phyloP scores from a whole-genome alignment of 1,139 yeast species.

The Scheffersomyces parashehatae region DNA sequence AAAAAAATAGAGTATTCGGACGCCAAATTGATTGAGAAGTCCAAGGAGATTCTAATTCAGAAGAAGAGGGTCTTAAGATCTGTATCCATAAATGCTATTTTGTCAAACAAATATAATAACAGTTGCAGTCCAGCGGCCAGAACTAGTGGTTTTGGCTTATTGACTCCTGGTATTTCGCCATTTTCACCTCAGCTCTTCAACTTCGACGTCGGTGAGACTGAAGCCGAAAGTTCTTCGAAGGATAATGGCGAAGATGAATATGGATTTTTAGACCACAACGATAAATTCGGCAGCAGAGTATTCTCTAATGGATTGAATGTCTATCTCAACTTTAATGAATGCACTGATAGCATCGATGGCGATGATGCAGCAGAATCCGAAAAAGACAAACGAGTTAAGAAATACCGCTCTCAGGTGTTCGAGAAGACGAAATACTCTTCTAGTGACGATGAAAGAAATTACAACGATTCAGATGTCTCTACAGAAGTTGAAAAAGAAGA shows the following conservation, averaged over 20 bases:
- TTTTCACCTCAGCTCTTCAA: constrained; percentile 16
- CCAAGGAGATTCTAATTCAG: constrained; percentile 42
- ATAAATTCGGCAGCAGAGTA: constrained; percentile 28
- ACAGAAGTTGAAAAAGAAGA: constrained; percentile 10
- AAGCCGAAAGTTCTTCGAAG: constrained; percentile 3
- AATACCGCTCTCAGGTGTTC: constrained; percentile 41
- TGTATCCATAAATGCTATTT: constrained; percentile 45
- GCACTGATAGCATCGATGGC: constrained; percentile 14
- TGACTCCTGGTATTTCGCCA: constrained; percentile 14
- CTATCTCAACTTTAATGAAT: constrained; percentile 22
- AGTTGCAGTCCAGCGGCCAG: background rate
- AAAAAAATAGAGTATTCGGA: constrained; percentile 51
- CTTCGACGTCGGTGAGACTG: constrained; percentile 9
- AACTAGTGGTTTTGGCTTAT: constrained; percentile 4
- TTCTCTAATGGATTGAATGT: constrained; percentile 32
- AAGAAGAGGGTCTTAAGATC: constrained; percentile 47
- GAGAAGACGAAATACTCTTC: constrained; percentile 12
- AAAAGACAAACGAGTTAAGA: constrained; percentile 23
- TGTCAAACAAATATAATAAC: constrained; percentile 30
- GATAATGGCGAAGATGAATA: constrained; percentile 33
- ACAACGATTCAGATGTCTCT: constrained; percentile 13
- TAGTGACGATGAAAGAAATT: constrained; percentile 16
- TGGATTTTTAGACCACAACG: constrained; percentile 36
- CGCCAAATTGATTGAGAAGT: constrained; percentile 50
- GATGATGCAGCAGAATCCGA: constrained; percentile 11